Conservation (phyloP, 2,329 filamentous ascomycete species). For the Ceratocystis papillata region DNA sequence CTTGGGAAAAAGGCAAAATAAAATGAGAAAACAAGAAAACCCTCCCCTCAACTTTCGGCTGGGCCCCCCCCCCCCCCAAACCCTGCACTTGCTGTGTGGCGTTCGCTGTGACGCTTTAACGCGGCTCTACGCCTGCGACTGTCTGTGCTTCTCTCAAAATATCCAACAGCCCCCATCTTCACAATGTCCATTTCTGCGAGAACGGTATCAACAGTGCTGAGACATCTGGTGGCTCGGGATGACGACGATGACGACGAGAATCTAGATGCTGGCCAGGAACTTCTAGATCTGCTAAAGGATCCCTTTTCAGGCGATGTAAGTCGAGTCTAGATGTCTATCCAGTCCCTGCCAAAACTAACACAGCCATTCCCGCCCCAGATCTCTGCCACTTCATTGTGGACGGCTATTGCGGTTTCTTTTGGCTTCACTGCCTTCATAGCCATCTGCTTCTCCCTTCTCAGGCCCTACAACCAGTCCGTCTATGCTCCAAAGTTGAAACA, state of each 20-base stretch:
- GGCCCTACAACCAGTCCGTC: conserved; percentile 81
- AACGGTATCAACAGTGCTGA: conserved; percentile 15
- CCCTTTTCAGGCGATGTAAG: conserved; percentile 42
- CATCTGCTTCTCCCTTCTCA: conserved; percentile 73
- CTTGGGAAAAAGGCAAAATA: too few relatives aligned
- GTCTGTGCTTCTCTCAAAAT: background rate
- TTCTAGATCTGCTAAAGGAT: conserved; percentile 41
- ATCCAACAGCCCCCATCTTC: background rate
- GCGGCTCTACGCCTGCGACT: conserved; percentile 7
- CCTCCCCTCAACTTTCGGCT: too few relatives aligned
- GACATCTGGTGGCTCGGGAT: conserved; percentile 15
- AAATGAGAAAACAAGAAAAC: too few relatives aligned
- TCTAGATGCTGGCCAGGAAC: conserved; percentile 34
- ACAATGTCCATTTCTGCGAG: background rate
- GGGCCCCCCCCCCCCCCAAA: background rate
- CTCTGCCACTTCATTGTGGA: conserved; percentile 51
- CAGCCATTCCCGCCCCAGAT: conserved; percentile 12
- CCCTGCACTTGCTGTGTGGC: background rate
- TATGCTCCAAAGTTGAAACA: conserved; percentile 92
- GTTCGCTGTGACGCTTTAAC: conserved; percentile 11
- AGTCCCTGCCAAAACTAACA: conserved; percentile 15
- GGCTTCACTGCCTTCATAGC: conserved; percentile 63
- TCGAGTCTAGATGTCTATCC: background rate
- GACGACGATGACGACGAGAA: conserved; percentile 16
- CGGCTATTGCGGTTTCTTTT: conserved; percentile 70